These are phyloP conservation scores for Silybum marianum DNA, from an alignment of 129 eudicot species.

Conservation along the genomic window DNA sequence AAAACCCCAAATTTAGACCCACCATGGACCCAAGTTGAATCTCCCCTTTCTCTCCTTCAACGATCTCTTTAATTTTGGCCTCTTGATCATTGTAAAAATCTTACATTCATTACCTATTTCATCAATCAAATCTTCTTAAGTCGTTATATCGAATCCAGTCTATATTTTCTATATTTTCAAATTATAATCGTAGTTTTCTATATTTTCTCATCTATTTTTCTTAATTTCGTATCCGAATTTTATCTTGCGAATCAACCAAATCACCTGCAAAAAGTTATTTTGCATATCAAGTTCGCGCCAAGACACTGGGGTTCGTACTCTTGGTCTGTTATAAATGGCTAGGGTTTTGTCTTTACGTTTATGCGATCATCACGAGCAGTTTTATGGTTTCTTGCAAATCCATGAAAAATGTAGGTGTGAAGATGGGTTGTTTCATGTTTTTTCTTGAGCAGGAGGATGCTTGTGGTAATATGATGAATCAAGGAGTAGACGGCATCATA, in stretches of 20 bases:
- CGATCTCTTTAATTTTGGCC: background rate
- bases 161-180: too few relatives aligned
- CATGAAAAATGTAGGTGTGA: slow-evolving; percentile 11
- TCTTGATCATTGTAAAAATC: too few relatives aligned
- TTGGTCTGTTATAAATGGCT: background rate
- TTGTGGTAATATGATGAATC: slow-evolving; percentile 55
- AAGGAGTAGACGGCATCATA: slow-evolving; percentile 45
- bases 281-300: slow-evolving; percentile 13
- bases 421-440: slow-evolving; percentile 3
- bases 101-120: background rate
- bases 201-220: background rate
- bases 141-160: background rate
- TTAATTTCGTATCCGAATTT: background rate
- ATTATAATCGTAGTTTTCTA: background rate
- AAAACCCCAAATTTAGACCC: background rate
- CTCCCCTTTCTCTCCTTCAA: background rate
- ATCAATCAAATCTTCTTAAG: background rate
- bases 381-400: background rate
- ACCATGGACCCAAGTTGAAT: background rate
- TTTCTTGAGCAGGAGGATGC: slow-evolving; percentile 14
- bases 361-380: background rate
- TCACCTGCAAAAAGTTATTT: slow-evolving; percentile 2
- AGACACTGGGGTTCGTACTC: slow-evolving; percentile 11
- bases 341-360: slow-evolving; percentile 22
- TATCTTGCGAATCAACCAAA: background rate